Base-by-base conservation (phyloP, 2,329 filamentous ascomycete genomes). In the Pyricularia pennisetigena region DNA sequence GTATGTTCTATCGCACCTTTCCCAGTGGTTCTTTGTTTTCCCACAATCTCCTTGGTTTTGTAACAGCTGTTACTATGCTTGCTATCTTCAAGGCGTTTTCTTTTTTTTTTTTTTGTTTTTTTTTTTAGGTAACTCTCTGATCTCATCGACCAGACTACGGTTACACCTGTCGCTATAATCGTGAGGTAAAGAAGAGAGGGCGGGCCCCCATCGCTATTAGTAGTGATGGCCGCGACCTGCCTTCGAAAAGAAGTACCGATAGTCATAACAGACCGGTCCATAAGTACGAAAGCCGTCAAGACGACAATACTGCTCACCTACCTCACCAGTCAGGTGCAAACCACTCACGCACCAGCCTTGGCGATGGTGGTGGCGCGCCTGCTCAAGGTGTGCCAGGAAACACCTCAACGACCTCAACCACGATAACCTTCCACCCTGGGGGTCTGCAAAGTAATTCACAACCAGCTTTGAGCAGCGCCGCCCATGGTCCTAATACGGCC, bases 181-280 rank as follows among this genome's bases (percentile, higher is more conserved):
- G 78, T 26, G 72, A 77, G 54, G 72, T 79, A 26, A 78, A 78
- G 72, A 79, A 78, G 68, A 72, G 78, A 28, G 78, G 78, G 7
- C 76, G 78, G 12, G 70, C 75, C 26, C 77, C 77, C 49, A 69
- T 67, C 8, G 24, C 57, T 35, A 28, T 67, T 30, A 54, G 35
- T 26, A 41, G 61, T 63, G 12, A 64, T 67, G 20, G 30, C 57
- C 41, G 68, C 57, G 29, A 64, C 65, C 23, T 61, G 23, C 57
- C 57, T 14, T 26, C n/a, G 14, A 61, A 61, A 28, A 61, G 57
- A 26, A 14, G 9, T 14, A 16, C 57, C 24, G 23, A 61, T 61
- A 28, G 23, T 9, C 57, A 61, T n/a, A 12, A 28, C 23, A 61
- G 4, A 24, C n/a, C 23, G 57, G 57, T n/a, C 4, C 57, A 54